These are phyloP conservation scores for Annulohypoxylon stygium DNA, from an alignment of 495 filamentous ascomycete genomes.

Conservation along the genomic window DNA sequence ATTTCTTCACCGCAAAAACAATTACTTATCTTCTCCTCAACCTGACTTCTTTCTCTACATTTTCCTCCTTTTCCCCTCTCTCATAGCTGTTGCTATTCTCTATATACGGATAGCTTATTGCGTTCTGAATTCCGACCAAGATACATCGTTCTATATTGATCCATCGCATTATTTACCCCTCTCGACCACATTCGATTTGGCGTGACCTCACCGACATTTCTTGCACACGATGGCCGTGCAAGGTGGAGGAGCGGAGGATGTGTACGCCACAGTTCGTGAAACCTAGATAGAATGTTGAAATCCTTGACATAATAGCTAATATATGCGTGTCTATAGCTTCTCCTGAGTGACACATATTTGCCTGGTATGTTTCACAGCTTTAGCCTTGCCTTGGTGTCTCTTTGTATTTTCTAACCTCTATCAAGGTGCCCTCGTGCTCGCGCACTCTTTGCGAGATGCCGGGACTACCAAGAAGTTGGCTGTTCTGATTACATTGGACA, in stretches of 20 bases:
- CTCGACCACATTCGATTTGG: slow-evolving; percentile 23
- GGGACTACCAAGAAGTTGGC: slow-evolving; percentile 89
- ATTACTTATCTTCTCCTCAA: neutral
- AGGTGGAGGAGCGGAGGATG: slow-evolving; percentile 58
- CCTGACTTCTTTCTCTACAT: neutral
- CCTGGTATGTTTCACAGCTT: slow-evolving; percentile 72
- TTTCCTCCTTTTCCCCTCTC: neutral
- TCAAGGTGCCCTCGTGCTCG: slow-evolving; percentile 89
- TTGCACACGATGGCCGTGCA: slow-evolving; percentile 56
- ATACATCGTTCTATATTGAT: slow-evolving; percentile 11
- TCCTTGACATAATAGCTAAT: slow-evolving; percentile 48
- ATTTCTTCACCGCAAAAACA: slow-evolving; percentile 2
- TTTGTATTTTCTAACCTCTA: slow-evolving; percentile 46
- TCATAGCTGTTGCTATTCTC: neutral
- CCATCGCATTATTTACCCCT: slow-evolving; percentile 28
- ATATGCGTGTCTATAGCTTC: slow-evolving; percentile 68
- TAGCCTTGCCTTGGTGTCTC: slow-evolving; percentile 36
- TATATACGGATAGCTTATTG: slow-evolving; percentile 9
- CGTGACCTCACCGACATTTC: slow-evolving; percentile 30
- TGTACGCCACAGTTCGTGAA: slow-evolving; percentile 67
- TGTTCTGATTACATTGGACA: slow-evolving; percentile 83
- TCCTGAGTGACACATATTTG: slow-evolving; percentile 90
- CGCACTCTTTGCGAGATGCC: slow-evolving; percentile 93
- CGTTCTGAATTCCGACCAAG: neutral
- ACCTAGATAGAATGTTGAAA: slow-evolving; percentile 10